Evolutionary conservation across 371 early-diverging fungal genomes (phyloP), one percentile per base, ranked within the genome.

Genomic region (Saksenaea vasiformis): DNA sequence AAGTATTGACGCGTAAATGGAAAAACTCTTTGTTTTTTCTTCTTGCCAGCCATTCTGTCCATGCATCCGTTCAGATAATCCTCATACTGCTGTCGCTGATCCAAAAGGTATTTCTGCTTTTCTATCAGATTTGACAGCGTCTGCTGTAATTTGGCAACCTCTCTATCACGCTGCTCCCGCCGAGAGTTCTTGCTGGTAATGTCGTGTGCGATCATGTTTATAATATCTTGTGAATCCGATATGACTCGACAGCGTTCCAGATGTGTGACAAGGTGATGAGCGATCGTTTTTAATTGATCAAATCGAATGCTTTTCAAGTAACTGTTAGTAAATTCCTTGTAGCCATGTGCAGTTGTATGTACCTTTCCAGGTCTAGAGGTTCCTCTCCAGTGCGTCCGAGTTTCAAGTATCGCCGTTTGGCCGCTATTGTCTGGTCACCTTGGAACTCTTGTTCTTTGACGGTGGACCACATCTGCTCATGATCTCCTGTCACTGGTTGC

Each of bases 1-100:
- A 91, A 96, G 72, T 95, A 97, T 77, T 98, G 99, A 22, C 89
- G 84, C 2, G 95, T 91, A 79, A 98, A 96, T 14, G 92, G 93
- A 64, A 93, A 72, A 47, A 87, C 80, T 44, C 84, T 81, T n/a
- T 91, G 91, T 19, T 79, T 76, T 67, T 88, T 88, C 72, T 90
- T 90, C 75, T 94, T 93, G 41, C 85, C 85, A 7, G 90, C 85
- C 73, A 98, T 89, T 66, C 92, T 90, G 54, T 83, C 82, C 81
- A 96, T 95, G 77, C 97, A 98, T 1, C 87, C 74, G 54, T 89
- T 85, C 53, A 99, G 87, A 73, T 98, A 98, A 67, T 90, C 90
- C 72, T 94, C 88, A 73, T 95, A 98, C 35, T 91, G 84, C 66
- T 91, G 83, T 56, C 89, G 91, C 79, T 97, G 97, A 17, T 88